Evolutionary conservation across 2,329 filamentous ascomycete species (phyloP).

Genomic region (Stemphylium vesicarium): DNA sequence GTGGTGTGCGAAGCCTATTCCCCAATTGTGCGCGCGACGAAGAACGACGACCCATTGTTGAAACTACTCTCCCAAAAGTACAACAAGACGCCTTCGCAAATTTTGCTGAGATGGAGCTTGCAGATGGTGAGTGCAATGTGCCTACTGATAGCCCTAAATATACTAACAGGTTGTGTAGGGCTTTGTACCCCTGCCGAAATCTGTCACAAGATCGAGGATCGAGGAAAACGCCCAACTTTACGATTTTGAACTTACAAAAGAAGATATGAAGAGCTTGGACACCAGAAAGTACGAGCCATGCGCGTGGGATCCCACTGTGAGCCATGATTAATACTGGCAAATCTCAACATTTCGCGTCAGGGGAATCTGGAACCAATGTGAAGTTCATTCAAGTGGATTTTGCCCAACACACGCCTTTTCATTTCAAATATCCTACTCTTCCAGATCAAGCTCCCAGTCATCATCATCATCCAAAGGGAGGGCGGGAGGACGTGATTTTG

Average conservation of each 20-base stretch:
- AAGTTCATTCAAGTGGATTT: too few species aligned
- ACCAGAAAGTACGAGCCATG: conserved; percentile 64
- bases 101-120: conserved; percentile 65
- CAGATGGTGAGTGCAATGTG: conserved; percentile 38
- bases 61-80: conserved; percentile 61
- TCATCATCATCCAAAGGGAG: too few species aligned
- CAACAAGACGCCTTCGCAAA: conserved; percentile 63
- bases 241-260: conserved; percentile 64
- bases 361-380: too few species aligned
- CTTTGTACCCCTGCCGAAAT: conserved; percentile 68
- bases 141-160: too few species aligned
- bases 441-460: not conserved
- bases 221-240: conserved; percentile 66
- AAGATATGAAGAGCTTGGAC: conserved; percentile 64
- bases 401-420: too few species aligned
- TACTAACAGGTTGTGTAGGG: conserved; percentile 49
- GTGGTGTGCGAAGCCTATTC: conserved; percentile 58
- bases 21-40: conserved; percentile 53
- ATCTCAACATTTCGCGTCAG: not conserved
- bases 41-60: conserved; percentile 61
- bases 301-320: conserved; percentile 64
- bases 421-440: not conserved
- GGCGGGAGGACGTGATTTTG: not conserved
- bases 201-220: conserved; percentile 65
- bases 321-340: conserved; percentile 41